These are phyloP conservation scores for Vanderwaltozyma verrucispora DNA, from an alignment of 805 yeast species.

Conservation along the genomic window DNA sequence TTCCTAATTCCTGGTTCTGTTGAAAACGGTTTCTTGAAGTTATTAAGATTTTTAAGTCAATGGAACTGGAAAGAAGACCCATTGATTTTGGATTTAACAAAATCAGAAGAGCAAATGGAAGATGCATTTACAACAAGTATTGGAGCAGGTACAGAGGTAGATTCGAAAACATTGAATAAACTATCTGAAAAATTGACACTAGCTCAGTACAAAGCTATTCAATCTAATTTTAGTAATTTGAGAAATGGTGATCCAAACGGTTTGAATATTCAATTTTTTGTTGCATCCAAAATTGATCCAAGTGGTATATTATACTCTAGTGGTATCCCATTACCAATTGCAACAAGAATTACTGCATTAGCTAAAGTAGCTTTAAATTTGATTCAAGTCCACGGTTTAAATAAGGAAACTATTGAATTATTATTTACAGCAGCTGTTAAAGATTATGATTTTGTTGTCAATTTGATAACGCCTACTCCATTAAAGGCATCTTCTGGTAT, in stretches of 20 bases:
- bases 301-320: conserved; percentile 79
- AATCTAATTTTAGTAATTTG: conserved; percentile 52
- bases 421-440: conserved; percentile 72
- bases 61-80: conserved; percentile 97
- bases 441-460: conserved; percentile 76
- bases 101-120: conserved; percentile 33
- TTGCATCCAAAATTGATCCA: conserved; percentile 77
- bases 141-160: conserved; percentile 26
- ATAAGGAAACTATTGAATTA: conserved; percentile 35
- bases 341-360: conserved; percentile 79
- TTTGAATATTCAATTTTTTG: conserved; percentile 64
- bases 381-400: conserved; percentile 37
- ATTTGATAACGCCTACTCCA: conserved; percentile 37
- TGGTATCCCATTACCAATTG: conserved; percentile 58
- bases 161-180: conserved; percentile 31
- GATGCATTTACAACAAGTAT: conserved; percentile 18
- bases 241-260: conserved; percentile 78
- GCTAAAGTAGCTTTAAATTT: conserved; percentile 63
- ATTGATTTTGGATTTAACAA: conserved; percentile 65
- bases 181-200: conserved; percentile 54
- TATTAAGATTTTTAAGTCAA: conserved; percentile 53
- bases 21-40: conserved; percentile 70
- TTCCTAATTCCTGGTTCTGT: conserved; percentile 70
- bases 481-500: conserved; percentile 46
- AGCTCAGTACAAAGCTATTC: conserved; percentile 50